A percentile compares a stretch with the other conserved stretches of the same genome.
These are phyloP conservation scores for Oldenlandia corymbosa DNA, from an alignment of 257 asterid species.

Conservation along the genomic window DNA sequence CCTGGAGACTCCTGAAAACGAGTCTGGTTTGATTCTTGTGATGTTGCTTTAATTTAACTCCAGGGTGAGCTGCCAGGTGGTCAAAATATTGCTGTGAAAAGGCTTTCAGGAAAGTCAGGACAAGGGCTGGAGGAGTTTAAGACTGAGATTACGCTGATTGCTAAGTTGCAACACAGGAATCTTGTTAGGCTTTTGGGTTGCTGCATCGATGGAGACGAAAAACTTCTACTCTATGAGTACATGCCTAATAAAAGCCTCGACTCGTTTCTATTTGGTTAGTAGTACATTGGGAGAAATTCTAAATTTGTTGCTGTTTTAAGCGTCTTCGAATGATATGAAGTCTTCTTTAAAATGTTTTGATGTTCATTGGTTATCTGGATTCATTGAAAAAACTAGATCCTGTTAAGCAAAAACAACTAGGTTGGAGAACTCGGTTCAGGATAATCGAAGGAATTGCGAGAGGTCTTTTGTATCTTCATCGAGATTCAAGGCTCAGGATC, in stretches of 20 bases:
- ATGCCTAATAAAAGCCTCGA: constrained; percentile 91
- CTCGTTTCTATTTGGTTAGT: constrained; percentile 63
- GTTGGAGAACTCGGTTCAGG: constrained; percentile 55
- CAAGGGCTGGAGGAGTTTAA: constrained; percentile 83
- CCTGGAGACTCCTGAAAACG: not conserved
- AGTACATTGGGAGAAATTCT: no score
- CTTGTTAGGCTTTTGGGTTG: constrained; percentile 80
- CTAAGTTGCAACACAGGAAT: constrained; percentile 77
- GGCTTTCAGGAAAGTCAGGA: constrained; percentile 68
- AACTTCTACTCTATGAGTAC: constrained; percentile 70
- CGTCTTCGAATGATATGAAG: not conserved
- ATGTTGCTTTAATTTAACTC: not conserved
- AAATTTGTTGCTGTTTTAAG: not conserved
- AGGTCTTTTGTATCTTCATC: constrained; percentile 82
- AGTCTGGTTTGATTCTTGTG: not conserved
- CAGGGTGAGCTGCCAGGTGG: constrained; percentile 69
- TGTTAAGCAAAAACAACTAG: constrained; percentile 44
- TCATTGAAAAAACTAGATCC: constrained; percentile 32
- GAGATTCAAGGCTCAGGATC: constrained; percentile 83
- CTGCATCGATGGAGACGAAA: constrained; percentile 79
- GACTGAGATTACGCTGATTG: constrained; percentile 68
- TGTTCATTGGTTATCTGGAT: not conserved
- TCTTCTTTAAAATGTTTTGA: not conserved
- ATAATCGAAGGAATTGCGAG: constrained; percentile 87
- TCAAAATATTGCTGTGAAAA: constrained; percentile 68